Evolutionary conservation across 164 flowering plant species (phyloP).

Genomic region (Vitis cinerea): DNA sequence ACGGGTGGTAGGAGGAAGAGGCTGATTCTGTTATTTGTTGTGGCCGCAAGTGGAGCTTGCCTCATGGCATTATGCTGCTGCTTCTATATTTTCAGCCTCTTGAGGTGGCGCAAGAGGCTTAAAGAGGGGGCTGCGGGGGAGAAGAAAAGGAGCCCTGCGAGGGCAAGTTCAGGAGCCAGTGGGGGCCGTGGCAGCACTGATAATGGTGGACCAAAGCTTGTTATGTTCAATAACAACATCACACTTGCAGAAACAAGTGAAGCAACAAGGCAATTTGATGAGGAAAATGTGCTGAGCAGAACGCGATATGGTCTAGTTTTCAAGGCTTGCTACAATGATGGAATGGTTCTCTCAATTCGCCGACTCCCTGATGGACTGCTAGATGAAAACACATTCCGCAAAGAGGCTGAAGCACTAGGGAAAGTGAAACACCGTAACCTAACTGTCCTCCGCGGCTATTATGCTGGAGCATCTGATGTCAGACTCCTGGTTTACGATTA

Average conservation of each 20-base stretch:
- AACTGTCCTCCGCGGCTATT: conserved; percentile 91
- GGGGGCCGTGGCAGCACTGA: conserved; percentile 61
- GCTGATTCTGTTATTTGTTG: conserved; percentile 50
- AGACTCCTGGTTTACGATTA: conserved; percentile 83
- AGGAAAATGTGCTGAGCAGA: conserved; percentile 81
- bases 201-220: conserved; percentile 69
- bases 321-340: conserved; percentile 78
- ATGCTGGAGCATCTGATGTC: conserved; percentile 64
- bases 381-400: conserved; percentile 48
- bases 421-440: conserved; percentile 77
- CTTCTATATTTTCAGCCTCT: conserved; percentile 53
- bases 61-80: conserved; percentile 55
- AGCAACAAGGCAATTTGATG: conserved; percentile 86
- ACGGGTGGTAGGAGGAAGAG: conserved; percentile 35
- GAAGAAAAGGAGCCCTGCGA: conserved; percentile 70
- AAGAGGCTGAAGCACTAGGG: conserved; percentile 79
- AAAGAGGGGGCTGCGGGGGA: conserved; percentile 45
- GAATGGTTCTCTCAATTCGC: conserved; percentile 76
- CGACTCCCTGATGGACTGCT: conserved; percentile 61
- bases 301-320: conserved; percentile 65
- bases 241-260: conserved; percentile 73
- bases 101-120: conserved; percentile 61
- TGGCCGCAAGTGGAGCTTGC: conserved; percentile 46
- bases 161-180: conserved; percentile 49
- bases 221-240: conserved; percentile 80